These are phyloP conservation scores for Jamesozyma hellenica DNA, from an alignment of 805 yeast species.

Conservation along the genomic window DNA sequence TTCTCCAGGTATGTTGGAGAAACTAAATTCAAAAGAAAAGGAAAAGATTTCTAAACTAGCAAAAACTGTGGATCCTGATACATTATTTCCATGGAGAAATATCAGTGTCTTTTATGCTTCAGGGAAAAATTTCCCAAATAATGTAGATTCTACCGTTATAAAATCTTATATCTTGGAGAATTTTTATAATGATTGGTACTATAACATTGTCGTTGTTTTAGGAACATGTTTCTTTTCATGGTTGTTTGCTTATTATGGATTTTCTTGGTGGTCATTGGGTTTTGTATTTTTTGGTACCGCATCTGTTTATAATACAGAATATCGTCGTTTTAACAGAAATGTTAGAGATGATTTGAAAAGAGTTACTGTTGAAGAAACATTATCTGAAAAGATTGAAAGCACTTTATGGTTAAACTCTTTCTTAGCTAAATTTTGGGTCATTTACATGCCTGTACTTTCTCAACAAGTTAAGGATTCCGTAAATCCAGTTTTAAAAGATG, in stretches of 20 bases:
- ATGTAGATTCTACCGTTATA: constrained; percentile 29
- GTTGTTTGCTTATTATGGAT: constrained; percentile 51
- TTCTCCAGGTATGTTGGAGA: constrained; percentile 16
- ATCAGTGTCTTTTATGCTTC: constrained; percentile 25
- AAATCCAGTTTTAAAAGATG: constrained; percentile 56
- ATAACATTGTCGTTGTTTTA: constrained; percentile 52
- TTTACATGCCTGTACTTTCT: constrained; percentile 77
- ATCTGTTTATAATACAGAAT: constrained; percentile 62
- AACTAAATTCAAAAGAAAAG: constrained; percentile 7
- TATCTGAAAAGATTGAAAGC: constrained; percentile 57
- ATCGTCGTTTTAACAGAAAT: constrained; percentile 64
- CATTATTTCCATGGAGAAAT: constrained; percentile 31
- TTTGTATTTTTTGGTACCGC: constrained; percentile 51
- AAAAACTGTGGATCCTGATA: constrained; percentile 10
- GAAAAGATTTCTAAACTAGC: constrained; percentile 7
- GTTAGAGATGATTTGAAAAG: constrained; percentile 69
- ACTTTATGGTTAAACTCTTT: constrained; percentile 77
- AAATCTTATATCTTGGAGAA: constrained; percentile 57
- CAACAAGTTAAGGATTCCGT: constrained; percentile 63
- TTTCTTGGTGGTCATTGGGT: constrained; percentile 53
- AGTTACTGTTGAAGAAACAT: constrained; percentile 48
- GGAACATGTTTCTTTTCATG: constrained; percentile 70
- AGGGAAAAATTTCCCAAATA: constrained; percentile 10
- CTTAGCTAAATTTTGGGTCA: constrained; percentile 74
- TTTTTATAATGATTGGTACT: constrained; percentile 62